Evolutionary conservation across 1,284 basidiomycete species (phyloP).

Genomic region (Rhodotorula sp.): DNA sequence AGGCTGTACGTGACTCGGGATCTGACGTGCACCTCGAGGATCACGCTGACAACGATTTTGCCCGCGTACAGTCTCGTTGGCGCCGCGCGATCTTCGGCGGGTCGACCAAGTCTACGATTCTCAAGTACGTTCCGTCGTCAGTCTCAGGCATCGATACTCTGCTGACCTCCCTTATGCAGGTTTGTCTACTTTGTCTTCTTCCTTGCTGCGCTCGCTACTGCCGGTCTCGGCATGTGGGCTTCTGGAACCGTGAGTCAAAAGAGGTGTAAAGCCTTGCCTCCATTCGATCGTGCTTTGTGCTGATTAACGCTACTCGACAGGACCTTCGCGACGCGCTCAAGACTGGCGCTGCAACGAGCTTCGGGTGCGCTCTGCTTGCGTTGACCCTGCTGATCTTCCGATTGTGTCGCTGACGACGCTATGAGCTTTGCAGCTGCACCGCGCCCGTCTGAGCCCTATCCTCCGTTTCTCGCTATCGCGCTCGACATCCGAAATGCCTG

Average conservation of each 20-base stretch:
- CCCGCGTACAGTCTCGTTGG: conserved; percentile 30
- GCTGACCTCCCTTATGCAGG: conserved; percentile 42
- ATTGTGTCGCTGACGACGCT: background rate
- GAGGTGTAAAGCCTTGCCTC: too few relatives aligned
- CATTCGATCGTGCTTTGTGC: background rate
- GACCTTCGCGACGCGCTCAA: conserved; percentile 2
- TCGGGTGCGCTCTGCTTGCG: background rate
- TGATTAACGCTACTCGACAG: background rate
- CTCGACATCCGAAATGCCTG: too few relatives aligned
- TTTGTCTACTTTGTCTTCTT: conserved; percentile 48
- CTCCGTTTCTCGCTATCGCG: too few relatives aligned
- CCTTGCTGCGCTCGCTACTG: conserved; percentile 49
- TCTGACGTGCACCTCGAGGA: background rate
- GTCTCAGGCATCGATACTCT: too few relatives aligned
- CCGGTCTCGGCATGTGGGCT: conserved; percentile 54
- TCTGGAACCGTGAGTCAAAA: background rate
- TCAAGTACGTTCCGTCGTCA: conserved; percentile 8
- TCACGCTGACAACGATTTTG: too few relatives aligned
- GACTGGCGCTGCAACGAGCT: background rate
- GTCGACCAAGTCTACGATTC: conserved; percentile 8
- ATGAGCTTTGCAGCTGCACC: background rate
- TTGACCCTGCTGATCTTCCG: too few relatives aligned
- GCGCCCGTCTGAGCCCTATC: background rate
- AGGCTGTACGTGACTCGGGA: conserved; percentile 4
- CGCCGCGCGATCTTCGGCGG: conserved; percentile 26